Percentiles rank a stretch among this genome's conserved stretches.
Evolutionary conservation across 164 flowering plant species (phyloP).

Genomic region (Vitis labrusca): DNA sequence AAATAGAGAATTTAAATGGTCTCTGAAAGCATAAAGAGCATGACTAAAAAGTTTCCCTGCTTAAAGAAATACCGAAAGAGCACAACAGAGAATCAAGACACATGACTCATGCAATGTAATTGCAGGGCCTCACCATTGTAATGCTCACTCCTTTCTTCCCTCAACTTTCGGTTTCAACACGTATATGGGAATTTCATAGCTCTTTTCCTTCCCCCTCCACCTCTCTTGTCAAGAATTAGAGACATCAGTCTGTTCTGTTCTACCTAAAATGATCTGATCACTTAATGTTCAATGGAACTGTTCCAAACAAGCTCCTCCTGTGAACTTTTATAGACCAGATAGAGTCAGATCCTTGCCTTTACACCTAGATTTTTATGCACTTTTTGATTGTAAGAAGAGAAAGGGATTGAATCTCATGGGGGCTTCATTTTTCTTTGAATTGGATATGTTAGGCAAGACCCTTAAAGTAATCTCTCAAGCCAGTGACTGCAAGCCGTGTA

Average conservation of each 20-base stretch:
- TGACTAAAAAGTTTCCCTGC: not conserved
- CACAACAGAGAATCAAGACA: not conserved
- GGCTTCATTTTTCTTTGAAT: not conserved
- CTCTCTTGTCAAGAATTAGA: too few relatives aligned
- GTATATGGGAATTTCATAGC: too few relatives aligned
- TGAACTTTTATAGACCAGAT: too few relatives aligned
- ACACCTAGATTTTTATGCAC: not conserved
- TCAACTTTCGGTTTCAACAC: too few relatives aligned
- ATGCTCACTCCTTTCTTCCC: not conserved
- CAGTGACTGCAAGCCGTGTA: not conserved
- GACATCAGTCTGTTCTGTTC: too few relatives aligned
- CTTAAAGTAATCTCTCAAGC: not conserved
- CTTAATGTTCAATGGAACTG: too few relatives aligned
- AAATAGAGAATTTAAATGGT: not conserved
- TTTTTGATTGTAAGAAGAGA: not conserved
- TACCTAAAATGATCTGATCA: too few relatives aligned
- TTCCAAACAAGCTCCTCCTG: too few relatives aligned
- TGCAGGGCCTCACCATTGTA: not conserved
- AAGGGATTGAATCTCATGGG: not conserved
- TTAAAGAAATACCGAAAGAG: not conserved
- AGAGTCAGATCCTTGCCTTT: not conserved
- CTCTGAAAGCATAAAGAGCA: not conserved
- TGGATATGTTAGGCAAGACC: not conserved
- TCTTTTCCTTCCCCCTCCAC: too few relatives aligned
- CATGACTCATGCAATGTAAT: not conserved